Evolutionary conservation across 2,329 filamentous ascomycete species (phyloP).

Genomic region (Phaeomoniella chlamydospora): DNA sequence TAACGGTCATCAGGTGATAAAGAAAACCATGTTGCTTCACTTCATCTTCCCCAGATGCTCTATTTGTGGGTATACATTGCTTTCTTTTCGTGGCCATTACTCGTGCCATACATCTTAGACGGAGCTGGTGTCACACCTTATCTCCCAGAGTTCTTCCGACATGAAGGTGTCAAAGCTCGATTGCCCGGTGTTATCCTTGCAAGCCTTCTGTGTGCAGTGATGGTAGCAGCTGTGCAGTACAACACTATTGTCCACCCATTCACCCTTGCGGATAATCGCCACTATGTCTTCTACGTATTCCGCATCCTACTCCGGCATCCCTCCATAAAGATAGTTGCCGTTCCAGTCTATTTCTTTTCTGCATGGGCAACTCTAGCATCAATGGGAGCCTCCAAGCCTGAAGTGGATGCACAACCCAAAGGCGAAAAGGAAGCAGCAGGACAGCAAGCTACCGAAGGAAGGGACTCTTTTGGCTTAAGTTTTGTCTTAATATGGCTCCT

Average conservation of each 20-base stretch:
- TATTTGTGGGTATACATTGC: conserved; percentile 85
- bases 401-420: conserved; percentile 9
- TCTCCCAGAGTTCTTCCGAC: conserved; percentile 18
- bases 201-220: conserved; percentile 22
- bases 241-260: conserved; percentile 96
- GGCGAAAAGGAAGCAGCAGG: conserved; percentile 7
- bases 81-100: conserved; percentile 77
- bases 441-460: conserved; percentile 11
- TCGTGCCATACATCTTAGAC: conserved; percentile 41
- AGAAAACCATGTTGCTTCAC: conserved; percentile 76
- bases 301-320: conserved; percentile 58
- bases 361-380: conserved; percentile 54
- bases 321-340: conserved; percentile 50
- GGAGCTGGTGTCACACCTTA: conserved; percentile 17
- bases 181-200: conserved; percentile 24
- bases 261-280: conserved; percentile 86
- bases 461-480: conserved; percentile 22
- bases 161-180: conserved; percentile 7
- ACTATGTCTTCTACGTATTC: conserved; percentile 97
- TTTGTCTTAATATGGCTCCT: conserved; percentile 50
- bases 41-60: conserved; percentile 84
- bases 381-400: conserved; percentile 31
- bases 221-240: conserved; percentile 45
- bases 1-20: conserved; percentile 55
- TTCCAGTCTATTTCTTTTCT: conserved; percentile 55